phyloP scores from a whole-genome alignment of 1,139 yeast species.

The Scheffersomyces illinoinensis region DNA sequence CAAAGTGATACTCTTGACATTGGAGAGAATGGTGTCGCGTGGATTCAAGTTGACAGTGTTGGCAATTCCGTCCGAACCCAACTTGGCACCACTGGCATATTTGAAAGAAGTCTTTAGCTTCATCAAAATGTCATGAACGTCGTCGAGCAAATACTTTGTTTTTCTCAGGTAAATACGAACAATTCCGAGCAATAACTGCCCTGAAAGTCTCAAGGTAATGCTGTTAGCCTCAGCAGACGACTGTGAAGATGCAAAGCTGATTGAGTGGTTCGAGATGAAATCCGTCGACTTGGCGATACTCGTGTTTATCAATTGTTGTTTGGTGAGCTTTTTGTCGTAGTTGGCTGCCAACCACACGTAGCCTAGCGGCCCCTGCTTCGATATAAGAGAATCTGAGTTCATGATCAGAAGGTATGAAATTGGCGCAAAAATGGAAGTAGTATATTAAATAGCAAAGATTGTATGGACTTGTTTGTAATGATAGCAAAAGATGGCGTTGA shows the following conservation, averaged over 20 bases:
- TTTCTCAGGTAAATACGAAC: constrained; percentile 86
- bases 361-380: constrained; percentile 81
- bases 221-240: constrained; percentile 20
- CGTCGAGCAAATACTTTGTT: constrained; percentile 81
- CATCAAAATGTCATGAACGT: constrained; percentile 75
- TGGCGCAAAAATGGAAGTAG: no score
- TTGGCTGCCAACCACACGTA: constrained; percentile 95
- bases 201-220: constrained; percentile 80
- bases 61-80: constrained; percentile 28
- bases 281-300: constrained; percentile 69
- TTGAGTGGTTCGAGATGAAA: constrained; percentile 39
- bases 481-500: background rate
- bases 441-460: background rate
- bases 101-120: constrained; percentile 74
- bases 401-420: constrained; percentile 11
- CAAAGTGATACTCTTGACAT: constrained; percentile 58
- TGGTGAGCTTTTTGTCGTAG: constrained; percentile 76
- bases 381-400: constrained; percentile 46
- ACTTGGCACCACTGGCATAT: constrained; percentile 35
- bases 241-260: constrained; percentile 11
- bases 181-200: constrained; percentile 85
- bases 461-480: background rate
- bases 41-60: constrained; percentile 46
- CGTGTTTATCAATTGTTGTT: constrained; percentile 72
- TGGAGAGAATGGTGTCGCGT: constrained; percentile 50